phyloP scores from a whole-genome alignment of 345 rosid genomes.

The Populus pruinosa region DNA sequence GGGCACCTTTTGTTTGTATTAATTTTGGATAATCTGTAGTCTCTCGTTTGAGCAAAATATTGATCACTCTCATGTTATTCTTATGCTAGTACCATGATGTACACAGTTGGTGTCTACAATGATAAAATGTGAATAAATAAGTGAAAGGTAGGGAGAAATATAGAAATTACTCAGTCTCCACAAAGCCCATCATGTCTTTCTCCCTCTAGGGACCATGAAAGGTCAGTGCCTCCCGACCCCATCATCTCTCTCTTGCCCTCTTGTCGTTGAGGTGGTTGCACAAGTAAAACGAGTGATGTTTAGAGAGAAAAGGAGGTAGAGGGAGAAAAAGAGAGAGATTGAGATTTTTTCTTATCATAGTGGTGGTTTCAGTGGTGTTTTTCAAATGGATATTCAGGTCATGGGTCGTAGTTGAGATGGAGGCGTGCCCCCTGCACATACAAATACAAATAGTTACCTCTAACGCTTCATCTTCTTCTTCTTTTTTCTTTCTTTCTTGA shows the following conservation, averaged over 20 bases:
- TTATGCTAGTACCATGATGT: conserved; percentile 1
- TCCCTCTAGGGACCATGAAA: conserved; percentile 32
- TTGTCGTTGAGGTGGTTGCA: conserved; percentile 57
- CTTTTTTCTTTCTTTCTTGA: too few species aligned
- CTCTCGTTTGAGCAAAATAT: not conserved
- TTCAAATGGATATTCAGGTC: conserved; percentile 64
- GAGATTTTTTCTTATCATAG: conserved; percentile 1
- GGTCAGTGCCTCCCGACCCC: conserved; percentile 57
- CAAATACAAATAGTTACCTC: conserved; percentile 2
- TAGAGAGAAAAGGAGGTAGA: not conserved
- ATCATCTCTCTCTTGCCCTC: conserved; percentile 33
- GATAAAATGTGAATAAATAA: conserved; percentile 1
- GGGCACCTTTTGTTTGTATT: not conserved
- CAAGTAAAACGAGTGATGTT: conserved; percentile 36
- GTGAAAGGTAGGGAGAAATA: not conserved
- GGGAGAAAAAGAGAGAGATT: conserved; percentile 1
- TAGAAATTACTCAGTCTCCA: conserved; percentile 1
- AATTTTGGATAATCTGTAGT: not conserved
- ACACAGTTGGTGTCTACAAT: conserved; percentile 9
- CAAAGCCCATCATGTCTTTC: conserved; percentile 17
- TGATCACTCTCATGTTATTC: not conserved
- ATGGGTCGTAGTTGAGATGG: conserved; percentile 58
- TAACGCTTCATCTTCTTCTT: conserved; percentile 5
- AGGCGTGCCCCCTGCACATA: conserved; percentile 38
- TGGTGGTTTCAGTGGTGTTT: conserved; percentile 46